Percentiles rank a stretch among this genome's conserved stretches.
phyloP scores from a whole-genome alignment of 176 grass and related monocot species.

The Themeda triandra region DNA sequence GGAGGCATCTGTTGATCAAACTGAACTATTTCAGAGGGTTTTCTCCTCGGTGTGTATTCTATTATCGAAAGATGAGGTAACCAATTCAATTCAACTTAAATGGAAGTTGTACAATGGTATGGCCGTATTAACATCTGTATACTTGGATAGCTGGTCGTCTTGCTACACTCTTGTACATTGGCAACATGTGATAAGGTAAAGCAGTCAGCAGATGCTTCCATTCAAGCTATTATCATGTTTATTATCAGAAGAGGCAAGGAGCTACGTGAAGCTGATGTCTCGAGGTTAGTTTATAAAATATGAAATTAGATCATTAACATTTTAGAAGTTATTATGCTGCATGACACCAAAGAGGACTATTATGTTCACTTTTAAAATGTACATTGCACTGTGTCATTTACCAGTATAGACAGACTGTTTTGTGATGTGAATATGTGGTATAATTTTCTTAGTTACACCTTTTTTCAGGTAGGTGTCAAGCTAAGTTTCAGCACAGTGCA shows the following conservation, averaged over 20 bases:
- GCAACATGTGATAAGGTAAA: conserved; percentile 92
- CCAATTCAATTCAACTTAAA: neutral
- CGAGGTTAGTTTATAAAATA: conserved; percentile 55
- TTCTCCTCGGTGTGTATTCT: conserved; percentile 80
- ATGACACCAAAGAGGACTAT: neutral
- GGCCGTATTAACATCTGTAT: conserved; percentile 13
- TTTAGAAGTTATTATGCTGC: conserved; percentile 8
- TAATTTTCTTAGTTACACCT: conserved; percentile 12
- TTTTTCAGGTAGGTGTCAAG: neutral
- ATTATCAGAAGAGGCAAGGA: conserved; percentile 91
- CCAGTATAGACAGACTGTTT: neutral
- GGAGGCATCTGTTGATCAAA: conserved; percentile 89
- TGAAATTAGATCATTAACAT: conserved; percentile 10
- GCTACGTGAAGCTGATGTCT: conserved; percentile 75
- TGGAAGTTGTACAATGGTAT: conserved; percentile 3
- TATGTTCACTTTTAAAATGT: conserved; percentile 11
- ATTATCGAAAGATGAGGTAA: conserved; percentile 94
- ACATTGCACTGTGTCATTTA: conserved; percentile 8
- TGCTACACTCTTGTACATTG: conserved; percentile 74
- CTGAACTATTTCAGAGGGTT: conserved; percentile 83
- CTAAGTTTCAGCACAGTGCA: neutral
- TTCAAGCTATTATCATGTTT: conserved; percentile 89
- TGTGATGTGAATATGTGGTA: conserved; percentile 1
- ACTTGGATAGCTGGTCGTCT: conserved; percentile 63
- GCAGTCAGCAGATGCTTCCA: conserved; percentile 93